phyloP scores from a whole-genome alignment of 768 basidiomycete genomes.

The Mrakia blollopis region DNA sequence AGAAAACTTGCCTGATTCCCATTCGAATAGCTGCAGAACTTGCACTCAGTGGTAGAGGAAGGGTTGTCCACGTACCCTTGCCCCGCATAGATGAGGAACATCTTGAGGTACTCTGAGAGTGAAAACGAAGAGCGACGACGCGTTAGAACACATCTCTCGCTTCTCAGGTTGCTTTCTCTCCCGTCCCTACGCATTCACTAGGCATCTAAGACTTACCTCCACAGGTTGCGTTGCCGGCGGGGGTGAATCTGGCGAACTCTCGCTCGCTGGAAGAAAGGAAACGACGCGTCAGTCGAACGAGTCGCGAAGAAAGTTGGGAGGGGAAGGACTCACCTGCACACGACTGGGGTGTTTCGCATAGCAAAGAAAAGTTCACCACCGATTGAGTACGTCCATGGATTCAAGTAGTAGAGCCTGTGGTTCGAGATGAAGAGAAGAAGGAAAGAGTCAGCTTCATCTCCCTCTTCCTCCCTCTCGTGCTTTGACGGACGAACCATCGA shows the following conservation, averaged over 20 bases:
- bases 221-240: conserved; percentile 70
- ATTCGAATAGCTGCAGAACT: conserved; percentile 54
- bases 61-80: conserved; percentile 68
- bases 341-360: conserved; percentile 40
- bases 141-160: no score
- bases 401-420: conserved; percentile 33
- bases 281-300: no score
- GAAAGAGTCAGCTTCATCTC: not conserved
- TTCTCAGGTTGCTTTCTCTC: no score
- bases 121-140: not conserved
- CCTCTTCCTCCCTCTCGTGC: not conserved
- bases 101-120: conserved; percentile 55
- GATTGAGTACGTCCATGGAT: conserved; percentile 43
- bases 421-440: conserved; percentile 25
- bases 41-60: conserved; percentile 57
- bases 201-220: no score
- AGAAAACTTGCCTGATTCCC: conserved; percentile 19
- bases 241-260: conserved; percentile 53
- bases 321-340: no score
- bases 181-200: no score
- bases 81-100: conserved; percentile 58
- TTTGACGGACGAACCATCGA: not conserved
- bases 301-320: no score
- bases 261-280: no score
- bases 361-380: conserved; percentile 37